phyloP scores from a whole-genome alignment of 148 eudicot genomes.

The Cornus kousa region DNA sequence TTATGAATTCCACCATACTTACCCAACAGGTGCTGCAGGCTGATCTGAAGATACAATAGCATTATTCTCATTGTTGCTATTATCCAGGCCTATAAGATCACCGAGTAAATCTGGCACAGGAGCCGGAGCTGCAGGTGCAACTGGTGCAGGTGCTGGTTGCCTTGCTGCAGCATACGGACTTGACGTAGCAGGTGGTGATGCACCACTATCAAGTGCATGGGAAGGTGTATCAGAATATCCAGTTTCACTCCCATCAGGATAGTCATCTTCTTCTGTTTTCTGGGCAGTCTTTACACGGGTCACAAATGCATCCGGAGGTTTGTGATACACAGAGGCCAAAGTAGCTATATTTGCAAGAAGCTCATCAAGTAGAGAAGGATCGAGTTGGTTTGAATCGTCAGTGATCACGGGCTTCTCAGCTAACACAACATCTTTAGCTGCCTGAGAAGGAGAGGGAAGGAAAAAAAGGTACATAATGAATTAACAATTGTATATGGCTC shows the following conservation, averaged over 20 bases:
- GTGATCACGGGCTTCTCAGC: constrained; percentile 99
- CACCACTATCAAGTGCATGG: constrained; percentile 43
- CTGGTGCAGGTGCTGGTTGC: constrained; percentile 40
- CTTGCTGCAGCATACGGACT: constrained; percentile 44
- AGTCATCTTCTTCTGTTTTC: constrained; percentile 88
- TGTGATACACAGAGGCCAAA: constrained; percentile 92
- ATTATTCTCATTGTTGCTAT: constrained; percentile 35
- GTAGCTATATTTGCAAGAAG: constrained; percentile 96
- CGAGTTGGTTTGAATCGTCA: constrained; percentile 94
- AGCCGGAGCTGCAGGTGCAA: constrained; percentile 47
- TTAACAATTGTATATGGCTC: background rate
- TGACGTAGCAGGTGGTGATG: constrained; percentile 73
- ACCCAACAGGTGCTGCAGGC: constrained; percentile 65
- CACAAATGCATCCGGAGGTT: constrained; percentile 92
- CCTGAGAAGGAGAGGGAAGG: constrained; percentile 37
- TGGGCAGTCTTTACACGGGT: constrained; percentile 80
- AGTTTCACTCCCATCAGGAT: constrained; percentile 72
- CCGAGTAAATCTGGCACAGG: constrained; percentile 94
- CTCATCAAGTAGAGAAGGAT: constrained; percentile 92
- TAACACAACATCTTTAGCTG: constrained; percentile 95
- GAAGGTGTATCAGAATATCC: constrained; percentile 72
- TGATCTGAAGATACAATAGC: constrained; percentile 72
- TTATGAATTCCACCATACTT: constrained; percentile 20
- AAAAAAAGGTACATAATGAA: background rate
- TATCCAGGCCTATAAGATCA: constrained; percentile 80